Evolutionary conservation across 208 protist species (phyloP).

Genomic region (Leishmania major): DNA sequence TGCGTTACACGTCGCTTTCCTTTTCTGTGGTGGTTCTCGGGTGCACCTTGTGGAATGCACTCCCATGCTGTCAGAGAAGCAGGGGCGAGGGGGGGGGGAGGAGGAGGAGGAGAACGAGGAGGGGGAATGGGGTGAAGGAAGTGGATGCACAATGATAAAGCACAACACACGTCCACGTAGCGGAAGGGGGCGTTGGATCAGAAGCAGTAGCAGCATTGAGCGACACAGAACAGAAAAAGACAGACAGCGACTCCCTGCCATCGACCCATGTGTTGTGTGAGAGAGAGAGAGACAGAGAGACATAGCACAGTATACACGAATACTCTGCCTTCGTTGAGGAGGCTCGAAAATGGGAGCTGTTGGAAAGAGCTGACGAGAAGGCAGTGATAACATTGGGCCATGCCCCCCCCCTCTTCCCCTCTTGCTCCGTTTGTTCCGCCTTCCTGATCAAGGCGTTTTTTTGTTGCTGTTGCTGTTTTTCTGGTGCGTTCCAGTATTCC

Average conservation of each 20-base stretch:
- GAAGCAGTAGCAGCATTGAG: neutral
- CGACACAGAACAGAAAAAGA: neutral
- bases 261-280: neutral
- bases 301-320: neutral
- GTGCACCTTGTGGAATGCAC: neutral
- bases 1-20: neutral
- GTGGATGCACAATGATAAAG: neutral
- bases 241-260: neutral
- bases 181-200: neutral
- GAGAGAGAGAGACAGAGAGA: neutral
- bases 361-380: neutral
- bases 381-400: neutral
- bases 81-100: neutral
- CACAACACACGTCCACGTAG: neutral
- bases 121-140: neutral
- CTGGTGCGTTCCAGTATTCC: no score
- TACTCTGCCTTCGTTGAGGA: neutral
- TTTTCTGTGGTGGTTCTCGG: neutral
- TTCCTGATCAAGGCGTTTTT: no score
- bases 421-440: neutral
- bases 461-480: no score
- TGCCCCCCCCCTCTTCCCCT: neutral
- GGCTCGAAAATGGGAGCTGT: neutral
- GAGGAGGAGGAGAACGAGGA: neutral
- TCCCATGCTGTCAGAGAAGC: neutral